Percentiles rank a stretch among this genome's conserved stretches.
Conservation (phyloP, 2,329 filamentous ascomycete species). For the Cordyceps cicadae region DNA sequence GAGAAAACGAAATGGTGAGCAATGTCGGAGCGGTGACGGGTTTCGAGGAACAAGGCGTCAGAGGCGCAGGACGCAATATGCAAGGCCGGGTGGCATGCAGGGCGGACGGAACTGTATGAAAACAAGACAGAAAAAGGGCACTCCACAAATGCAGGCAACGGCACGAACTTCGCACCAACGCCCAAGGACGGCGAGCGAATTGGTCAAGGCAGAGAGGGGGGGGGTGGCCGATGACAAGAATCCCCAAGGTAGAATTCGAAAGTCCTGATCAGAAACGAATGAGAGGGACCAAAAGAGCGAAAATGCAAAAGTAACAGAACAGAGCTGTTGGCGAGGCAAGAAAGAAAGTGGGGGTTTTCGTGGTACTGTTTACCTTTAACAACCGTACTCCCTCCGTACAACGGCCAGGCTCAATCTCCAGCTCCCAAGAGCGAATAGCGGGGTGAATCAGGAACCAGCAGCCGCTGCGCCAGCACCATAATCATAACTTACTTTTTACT, state of each 20-base stretch:
- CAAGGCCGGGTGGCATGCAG: constrained; percentile 4
- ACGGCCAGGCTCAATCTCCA: not conserved
- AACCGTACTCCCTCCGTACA: not conserved
- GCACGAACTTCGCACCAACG: not conserved
- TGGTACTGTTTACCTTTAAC: not conserved
- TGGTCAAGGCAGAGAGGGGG: not conserved
- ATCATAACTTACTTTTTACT: too few species aligned
- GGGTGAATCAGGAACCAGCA: not conserved
- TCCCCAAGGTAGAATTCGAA: not conserved
- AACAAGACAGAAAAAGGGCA: constrained; percentile 13
- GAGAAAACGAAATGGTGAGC: not conserved
- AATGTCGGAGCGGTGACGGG: not conserved
- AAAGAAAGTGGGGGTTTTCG: constrained; percentile 3
- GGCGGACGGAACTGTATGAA: not conserved
- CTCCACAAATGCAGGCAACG: constrained; percentile 7
- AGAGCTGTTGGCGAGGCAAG: constrained; percentile 8
- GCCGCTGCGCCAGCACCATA: not conserved
- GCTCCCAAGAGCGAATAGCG: not conserved
- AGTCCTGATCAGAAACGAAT: not conserved
- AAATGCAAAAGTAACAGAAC: not conserved
- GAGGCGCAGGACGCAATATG: not conserved
- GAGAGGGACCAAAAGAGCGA: not conserved
- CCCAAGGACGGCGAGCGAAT: not conserved
- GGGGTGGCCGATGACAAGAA: not conserved
- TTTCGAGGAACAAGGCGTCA: not conserved